These are phyloP conservation scores for Waitea zeae DNA, from an alignment of 1,284 basidiomycete species.

Conservation along the genomic window DNA sequence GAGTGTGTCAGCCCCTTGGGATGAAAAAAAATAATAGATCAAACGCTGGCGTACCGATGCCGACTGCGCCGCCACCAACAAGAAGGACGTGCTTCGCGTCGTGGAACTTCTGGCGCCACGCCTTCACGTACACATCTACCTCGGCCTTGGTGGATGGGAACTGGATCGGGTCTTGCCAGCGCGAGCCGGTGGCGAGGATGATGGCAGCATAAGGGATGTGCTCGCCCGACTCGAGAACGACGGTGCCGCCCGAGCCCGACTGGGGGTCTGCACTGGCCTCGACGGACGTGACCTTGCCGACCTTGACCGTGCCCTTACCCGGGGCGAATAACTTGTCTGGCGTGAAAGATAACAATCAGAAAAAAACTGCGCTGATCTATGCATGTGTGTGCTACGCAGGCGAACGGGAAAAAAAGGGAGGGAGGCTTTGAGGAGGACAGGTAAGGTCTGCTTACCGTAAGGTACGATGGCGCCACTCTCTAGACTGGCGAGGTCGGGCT, in stretches of 20 bases:
- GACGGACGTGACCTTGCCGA: constrained; percentile 27
- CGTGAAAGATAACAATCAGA: constrained; percentile 11
- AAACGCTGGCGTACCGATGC: too few relatives aligned
- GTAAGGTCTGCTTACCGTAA: constrained; percentile 8
- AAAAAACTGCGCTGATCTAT: too few relatives aligned
- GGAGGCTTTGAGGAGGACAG: too few relatives aligned
- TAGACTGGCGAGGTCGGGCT: constrained; percentile 11
- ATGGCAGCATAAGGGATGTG: constrained; percentile 30
- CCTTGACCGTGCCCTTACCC: constrained; percentile 24
- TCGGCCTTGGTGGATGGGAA: constrained; percentile 25
- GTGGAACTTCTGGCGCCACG: constrained; percentile 27
- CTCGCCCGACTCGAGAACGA: constrained; percentile 31
- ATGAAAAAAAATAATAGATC: constrained; percentile 20
- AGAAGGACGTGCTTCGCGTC: constrained; percentile 32
- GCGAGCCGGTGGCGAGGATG: constrained; percentile 37
- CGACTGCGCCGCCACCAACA: constrained; percentile 46
- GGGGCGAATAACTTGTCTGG: constrained; percentile 28
- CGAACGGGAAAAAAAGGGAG: too few relatives aligned
- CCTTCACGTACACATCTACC: constrained; percentile 18
- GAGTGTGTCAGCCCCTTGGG: not conserved
- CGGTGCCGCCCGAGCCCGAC: constrained; percentile 19
- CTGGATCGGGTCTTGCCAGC: constrained; percentile 30
- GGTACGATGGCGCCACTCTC: constrained; percentile 18
- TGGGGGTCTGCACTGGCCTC: constrained; percentile 13
- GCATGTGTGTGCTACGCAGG: too few relatives aligned